These are phyloP conservation scores for Magnusiomyces ingens DNA, from an alignment of 1,139 yeast genomes.

Conservation along the genomic window DNA sequence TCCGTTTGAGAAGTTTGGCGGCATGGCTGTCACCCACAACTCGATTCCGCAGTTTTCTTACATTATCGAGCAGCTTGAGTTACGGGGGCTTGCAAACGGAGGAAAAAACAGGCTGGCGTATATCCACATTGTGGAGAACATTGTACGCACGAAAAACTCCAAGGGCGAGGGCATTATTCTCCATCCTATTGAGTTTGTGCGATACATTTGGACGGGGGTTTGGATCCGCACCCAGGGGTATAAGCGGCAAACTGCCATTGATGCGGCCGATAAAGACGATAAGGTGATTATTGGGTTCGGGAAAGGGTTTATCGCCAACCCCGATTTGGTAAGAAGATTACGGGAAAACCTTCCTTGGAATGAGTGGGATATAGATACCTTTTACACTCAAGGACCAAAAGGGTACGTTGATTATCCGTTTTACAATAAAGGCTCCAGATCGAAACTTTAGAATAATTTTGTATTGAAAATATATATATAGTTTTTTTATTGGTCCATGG, in stretches of 20 bases:
- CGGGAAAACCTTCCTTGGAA: neutral
- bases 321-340: slow-evolving; percentile 6
- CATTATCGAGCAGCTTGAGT: slow-evolving; percentile 28
- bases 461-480: no score
- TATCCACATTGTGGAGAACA: slow-evolving; percentile 43
- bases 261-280: slow-evolving; percentile 29
- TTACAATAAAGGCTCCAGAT: neutral
- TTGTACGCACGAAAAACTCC: neutral
- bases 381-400: slow-evolving; percentile 12
- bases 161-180: neutral
- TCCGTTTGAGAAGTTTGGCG: slow-evolving; percentile 35
- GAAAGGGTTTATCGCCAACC: slow-evolving; percentile 5
- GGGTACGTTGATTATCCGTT: slow-evolving; percentile 15
- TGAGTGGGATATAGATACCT: neutral
- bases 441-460: no score
- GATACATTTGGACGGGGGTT: slow-evolving; percentile 33
- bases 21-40: slow-evolving; percentile 27
- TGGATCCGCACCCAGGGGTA: slow-evolving; percentile 38
- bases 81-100: slow-evolving; percentile 23
- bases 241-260: slow-evolving; percentile 25
- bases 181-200: neutral
- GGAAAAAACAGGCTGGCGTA: slow-evolving; percentile 37
- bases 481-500: no score
- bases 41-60: slow-evolving; percentile 28
- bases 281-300: slow-evolving; percentile 35